phyloP scores from a whole-genome alignment of 768 basidiomycete species.

The Russula brevipes region DNA sequence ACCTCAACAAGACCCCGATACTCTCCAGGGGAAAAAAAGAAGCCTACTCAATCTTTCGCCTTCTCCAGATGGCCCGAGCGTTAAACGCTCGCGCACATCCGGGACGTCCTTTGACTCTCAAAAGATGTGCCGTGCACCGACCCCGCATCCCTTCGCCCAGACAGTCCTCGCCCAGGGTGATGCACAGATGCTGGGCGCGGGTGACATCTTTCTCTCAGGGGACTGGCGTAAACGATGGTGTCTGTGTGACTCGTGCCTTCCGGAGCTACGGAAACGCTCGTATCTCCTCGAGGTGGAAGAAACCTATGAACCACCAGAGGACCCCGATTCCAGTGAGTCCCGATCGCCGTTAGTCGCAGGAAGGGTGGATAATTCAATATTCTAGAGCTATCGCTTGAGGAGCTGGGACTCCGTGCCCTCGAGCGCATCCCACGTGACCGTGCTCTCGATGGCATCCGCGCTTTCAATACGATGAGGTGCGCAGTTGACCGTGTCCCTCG shows the following conservation, averaged over 20 bases:
- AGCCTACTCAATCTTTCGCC: slow-evolving; percentile 28
- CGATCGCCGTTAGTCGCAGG: neutral
- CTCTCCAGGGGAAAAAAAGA: slow-evolving; percentile 40
- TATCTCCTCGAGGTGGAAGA: slow-evolving; percentile 75
- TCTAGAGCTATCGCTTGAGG: slow-evolving; percentile 71
- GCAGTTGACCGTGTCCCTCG: slow-evolving; percentile 24
- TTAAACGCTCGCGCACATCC: slow-evolving; percentile 44
- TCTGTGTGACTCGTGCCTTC: slow-evolving; percentile 59
- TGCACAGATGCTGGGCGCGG: slow-evolving; percentile 42
- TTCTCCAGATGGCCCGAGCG: slow-evolving; percentile 33
- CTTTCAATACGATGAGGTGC: slow-evolving; percentile 80
- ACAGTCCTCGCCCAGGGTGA: slow-evolving; percentile 37
- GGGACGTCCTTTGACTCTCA: slow-evolving; percentile 33
- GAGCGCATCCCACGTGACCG: slow-evolving; percentile 68
- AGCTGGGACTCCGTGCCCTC: slow-evolving; percentile 76
- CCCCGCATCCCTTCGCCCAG: slow-evolving; percentile 42
- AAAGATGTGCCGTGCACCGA: slow-evolving; percentile 52
- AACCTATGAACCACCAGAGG: slow-evolving; percentile 79
- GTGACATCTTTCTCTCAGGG: slow-evolving; percentile 71
- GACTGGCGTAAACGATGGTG: slow-evolving; percentile 81
- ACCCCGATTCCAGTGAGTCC: slow-evolving; percentile 69
- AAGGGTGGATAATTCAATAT: neutral
- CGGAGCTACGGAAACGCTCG: slow-evolving; percentile 46
- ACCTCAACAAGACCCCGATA: slow-evolving; percentile 1
- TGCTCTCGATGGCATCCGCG: slow-evolving; percentile 78